Evolutionary conservation across 805 yeast genomes (phyloP), one percentile per base, ranked within the genome.

Genomic region (Ogataea minuta): DNA sequence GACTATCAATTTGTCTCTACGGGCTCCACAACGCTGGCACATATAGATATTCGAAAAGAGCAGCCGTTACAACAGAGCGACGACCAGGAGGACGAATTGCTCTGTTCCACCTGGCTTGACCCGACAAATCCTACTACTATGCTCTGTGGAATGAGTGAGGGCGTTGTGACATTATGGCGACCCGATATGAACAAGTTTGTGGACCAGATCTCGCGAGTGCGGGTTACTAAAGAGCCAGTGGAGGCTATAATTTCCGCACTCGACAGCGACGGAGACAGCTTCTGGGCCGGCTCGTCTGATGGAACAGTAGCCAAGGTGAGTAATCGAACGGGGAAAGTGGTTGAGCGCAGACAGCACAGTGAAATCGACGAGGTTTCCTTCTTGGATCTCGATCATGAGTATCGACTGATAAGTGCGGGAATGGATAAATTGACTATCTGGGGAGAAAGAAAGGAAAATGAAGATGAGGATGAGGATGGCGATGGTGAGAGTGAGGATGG

Each of bases 1-100:
- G 81, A 81, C 6, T 85, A 89, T 63, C 90, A 84, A 55, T 86
- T 78, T 52, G 70, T 89, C 16, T 77, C 93, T 0, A 70, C 84
- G 19, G 97, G 96, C 1, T 81, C 91, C 9, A 85, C 95, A 3
- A 83, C 90, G 0, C 65, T 91, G 29, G 74, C 88, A 1, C 82
- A 81, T 43, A 71, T 90, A 53, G 97, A 91, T 59, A 70, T 83
- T 3, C 67, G 96, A 33, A 85, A 83, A 50, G 38, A 39, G 23
- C 55, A 48, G 11, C 85, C 84, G 4, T 60, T 82, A 1, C 63
- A 75, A 3, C 72, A 73, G 27, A 80, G 90, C 25, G 98, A 90
- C 46, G 90, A 88, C 57, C 99, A 91, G 64, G 96, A 84, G 50
- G 98, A 91, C 55, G 99, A 91, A 57, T 64, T 91, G n/a, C 63